Base-by-base conservation (phyloP, 768 basidiomycete genomes). In the Glaciozyma antarctica region DNA sequence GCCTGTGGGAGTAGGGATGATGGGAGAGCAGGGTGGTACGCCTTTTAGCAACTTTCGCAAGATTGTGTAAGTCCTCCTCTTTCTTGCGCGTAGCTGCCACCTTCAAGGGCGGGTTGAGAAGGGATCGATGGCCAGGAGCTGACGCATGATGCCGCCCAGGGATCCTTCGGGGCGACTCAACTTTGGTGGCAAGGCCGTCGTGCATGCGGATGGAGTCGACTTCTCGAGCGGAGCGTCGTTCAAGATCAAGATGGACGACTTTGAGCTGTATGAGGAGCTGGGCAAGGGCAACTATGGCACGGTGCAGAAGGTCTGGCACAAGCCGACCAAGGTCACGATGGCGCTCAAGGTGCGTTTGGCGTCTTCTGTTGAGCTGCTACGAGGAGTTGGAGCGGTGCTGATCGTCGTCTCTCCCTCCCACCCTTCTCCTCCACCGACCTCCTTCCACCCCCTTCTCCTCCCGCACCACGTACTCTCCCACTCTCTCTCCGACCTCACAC, bases 281-380 rank as follows among this genome's bases (percentile, higher is more conserved):
- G 95, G 95, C 43, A 86, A 86, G 73, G 95, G 95, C 43, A 95
- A 95, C 76, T 98, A 98, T 73, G 95, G 95, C 51, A 94, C 92
- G 3, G 95, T 99, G 6, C 92, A 93, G 80, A 90, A 88, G 76
- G 94, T 97, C 1, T 79, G 90, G 44, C 94, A 98, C 75, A 88
- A 83, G 66, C 93, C 93, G 6, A 97, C 90, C 13, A 93, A 92
- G 61, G 90, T 97, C 53, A 83, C 83, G 64, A 97, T 99, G 93
- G 94, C 94, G 17, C 94, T 98, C 91, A 99, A 99, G 86, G 94
- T 93, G 60, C 58, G 80, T 74, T 74, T 55, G 17, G 9, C 22
- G 22, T 6, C 21, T 47, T 10, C 22, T 43, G n/a, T 57, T 13
- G 47, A 38, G 44, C 13, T 24, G 7, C 19, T 48, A 2, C 2